Percentiles rank a stretch among this genome's conserved stretches.
Conservation (phyloP, 2,329 filamentous ascomycete species). For the Alternaria infectoria region DNA sequence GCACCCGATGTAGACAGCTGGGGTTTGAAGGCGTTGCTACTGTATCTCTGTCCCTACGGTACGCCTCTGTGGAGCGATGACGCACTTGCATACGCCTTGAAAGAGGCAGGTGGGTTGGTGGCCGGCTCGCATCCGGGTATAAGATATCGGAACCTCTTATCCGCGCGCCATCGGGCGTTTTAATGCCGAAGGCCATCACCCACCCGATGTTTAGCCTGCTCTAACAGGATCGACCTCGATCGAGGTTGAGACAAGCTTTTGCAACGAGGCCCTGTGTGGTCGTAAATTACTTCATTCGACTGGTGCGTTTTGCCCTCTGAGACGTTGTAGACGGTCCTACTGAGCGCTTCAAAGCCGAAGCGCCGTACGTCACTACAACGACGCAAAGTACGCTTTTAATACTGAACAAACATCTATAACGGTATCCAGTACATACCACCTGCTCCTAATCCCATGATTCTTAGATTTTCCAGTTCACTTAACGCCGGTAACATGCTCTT, state of each 20-base stretch:
- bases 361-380: neutral
- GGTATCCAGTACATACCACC: neutral
- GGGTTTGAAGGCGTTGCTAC: neutral
- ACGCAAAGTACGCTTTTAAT: neutral
- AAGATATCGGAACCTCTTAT: neutral
- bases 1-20: neutral
- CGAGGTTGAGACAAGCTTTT: neutral
- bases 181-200: neutral
- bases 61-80: constrained; percentile 2
- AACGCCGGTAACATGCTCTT: neutral
- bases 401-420: neutral
- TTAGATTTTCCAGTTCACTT: neutral
- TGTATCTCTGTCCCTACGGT: neutral
- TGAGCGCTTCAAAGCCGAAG: neutral
- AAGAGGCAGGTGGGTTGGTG: neutral
- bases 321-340: neutral
- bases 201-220: neutral
- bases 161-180: neutral
- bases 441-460: neutral
- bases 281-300: neutral
- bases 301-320: neutral
- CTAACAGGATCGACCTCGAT: neutral
- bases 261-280: neutral
- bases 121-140: constrained; percentile 2
- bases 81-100: neutral